Evolutionary conservation across 768 basidiomycete species (phyloP), one percentile per base, ranked within the genome.

Genomic region (Nevesoporus exiguus): DNA sequence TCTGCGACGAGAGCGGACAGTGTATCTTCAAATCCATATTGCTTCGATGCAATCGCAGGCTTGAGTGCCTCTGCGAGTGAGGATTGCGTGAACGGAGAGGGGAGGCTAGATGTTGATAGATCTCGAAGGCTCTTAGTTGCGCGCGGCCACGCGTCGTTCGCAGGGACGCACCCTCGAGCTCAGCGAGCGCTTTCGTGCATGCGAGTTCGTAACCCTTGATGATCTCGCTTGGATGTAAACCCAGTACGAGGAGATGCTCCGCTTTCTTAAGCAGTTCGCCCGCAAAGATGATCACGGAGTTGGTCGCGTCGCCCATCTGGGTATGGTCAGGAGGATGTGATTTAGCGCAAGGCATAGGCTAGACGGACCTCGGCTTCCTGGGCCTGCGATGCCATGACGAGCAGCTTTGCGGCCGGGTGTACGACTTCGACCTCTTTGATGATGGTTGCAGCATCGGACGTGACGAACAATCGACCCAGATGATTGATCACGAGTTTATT

Each of bases 401-500:
- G 76, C n/a, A 99, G 77, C 69, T 98, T 99, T 30, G 95, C 97
- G 6, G 96, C 97, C 1, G 97, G 97, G 72, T 99, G 97, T 15
- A 98, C 93, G 52, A 99, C 93, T 68, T 99, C 97, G 67, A 98
- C 86, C 75, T 99, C 97, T 60, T 88, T 82, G 66, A 99, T 93
- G 73, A 99, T 98, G 54, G 96, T 98, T 13, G 97, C 97, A 10
- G 97, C 96, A 82, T 99, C 96, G 44, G 93, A 96, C 31, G 97
- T 99, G 56, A 98, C 95, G 73, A 98, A 98, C 36, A 98, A 80
- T 71, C 86, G 81, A 51, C 94, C 94, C 33, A 99, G 79, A 73
- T 98, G 96, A 72, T 99, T 99, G 74, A 99, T 96, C 70, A 99
- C 76, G 51, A 99, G 84, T 73, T 99, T 99, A 74, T 98, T 99